Percentiles rank a stretch among this genome's conserved stretches.
phyloP scores from a whole-genome alignment of 768 basidiomycete genomes.

The Tremella mesenterica region DNA sequence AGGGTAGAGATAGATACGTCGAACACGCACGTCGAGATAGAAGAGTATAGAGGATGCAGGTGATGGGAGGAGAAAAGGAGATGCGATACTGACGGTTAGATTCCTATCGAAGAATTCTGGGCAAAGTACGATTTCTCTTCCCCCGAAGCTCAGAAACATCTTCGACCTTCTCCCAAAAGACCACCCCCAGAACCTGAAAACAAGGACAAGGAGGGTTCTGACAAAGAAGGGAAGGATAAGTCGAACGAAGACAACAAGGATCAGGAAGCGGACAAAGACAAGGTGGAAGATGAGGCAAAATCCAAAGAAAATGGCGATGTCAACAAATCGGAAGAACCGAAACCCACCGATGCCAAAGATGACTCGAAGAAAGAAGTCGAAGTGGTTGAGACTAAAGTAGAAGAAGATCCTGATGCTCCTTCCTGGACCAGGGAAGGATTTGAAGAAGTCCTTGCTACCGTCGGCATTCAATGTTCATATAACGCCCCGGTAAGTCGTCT shows the following conservation, averaged over 20 bases:
- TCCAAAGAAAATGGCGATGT: neutral
- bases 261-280: neutral
- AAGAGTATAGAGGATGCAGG: neutral
- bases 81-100: slow-evolving; percentile 10
- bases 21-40: neutral
- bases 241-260: slow-evolving; percentile 1
- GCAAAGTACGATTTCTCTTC: slow-evolving; percentile 29
- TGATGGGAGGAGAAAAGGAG: too few relatives aligned
- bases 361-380: slow-evolving; percentile 2
- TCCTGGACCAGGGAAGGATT: slow-evolving; percentile 21
- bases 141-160: slow-evolving; percentile 21
- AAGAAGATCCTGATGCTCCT: neutral
- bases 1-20: too few relatives aligned
- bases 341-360: too few relatives aligned
- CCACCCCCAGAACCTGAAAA: too few relatives aligned
- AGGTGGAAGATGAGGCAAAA: slow-evolving; percentile 1
- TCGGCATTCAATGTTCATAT: slow-evolving; percentile 32
- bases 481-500: slow-evolving; percentile 24
- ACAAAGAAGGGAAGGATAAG: neutral
- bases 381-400: neutral
- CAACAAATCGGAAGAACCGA: too few relatives aligned
- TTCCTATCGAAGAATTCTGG: slow-evolving; percentile 29
- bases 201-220: slow-evolving; percentile 8
- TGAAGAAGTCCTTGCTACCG: slow-evolving; percentile 25
- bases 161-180: slow-evolving; percentile 1